These are phyloP conservation scores for Puccinia sorghi DNA, from an alignment of 1,284 basidiomycete genomes.

Conservation along the genomic window DNA sequence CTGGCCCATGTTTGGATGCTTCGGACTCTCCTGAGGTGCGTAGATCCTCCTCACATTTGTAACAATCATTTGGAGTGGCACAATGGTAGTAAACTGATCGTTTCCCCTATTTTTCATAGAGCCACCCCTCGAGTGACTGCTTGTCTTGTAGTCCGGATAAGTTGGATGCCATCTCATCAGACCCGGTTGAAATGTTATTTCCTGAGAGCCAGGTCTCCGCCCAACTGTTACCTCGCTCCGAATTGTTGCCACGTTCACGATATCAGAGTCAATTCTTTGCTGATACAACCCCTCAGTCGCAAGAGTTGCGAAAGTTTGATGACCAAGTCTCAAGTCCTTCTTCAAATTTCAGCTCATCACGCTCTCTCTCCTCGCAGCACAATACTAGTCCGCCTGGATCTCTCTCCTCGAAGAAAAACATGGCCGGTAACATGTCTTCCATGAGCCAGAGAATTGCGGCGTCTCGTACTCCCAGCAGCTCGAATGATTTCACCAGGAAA, in stretches of 20 bases:
- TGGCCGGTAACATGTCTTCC: not conserved
- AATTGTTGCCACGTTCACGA: not conserved
- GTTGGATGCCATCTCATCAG: not conserved
- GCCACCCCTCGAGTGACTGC: slow-evolving; percentile 19
- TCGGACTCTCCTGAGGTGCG: slow-evolving; percentile 3
- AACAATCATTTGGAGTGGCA: no score
- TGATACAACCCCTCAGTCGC: slow-evolving; percentile 3
- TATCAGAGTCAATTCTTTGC: not conserved
- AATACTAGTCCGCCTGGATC: not conserved
- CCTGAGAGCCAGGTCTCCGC: not conserved
- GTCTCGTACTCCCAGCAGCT: not conserved
- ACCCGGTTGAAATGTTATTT: slow-evolving; percentile 5
- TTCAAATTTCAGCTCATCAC: slow-evolving; percentile 13
- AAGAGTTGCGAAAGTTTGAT: slow-evolving; percentile 18
- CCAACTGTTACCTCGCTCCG: slow-evolving; percentile 9
- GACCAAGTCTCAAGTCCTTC: slow-evolving; percentile 5
- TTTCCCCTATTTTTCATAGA: not conserved
- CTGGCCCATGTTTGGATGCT: slow-evolving; percentile 11
- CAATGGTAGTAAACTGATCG: no score
- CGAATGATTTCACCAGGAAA: not conserved
- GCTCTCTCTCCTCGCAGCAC: not conserved
- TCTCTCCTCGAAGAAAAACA: not conserved
- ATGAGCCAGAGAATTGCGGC: slow-evolving; percentile 29
- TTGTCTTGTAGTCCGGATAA: slow-evolving; percentile 9
- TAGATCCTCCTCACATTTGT: no score